Base-by-base conservation (phyloP, 352 stramenopile genomes). In the Plasmopara viticola region DNA sequence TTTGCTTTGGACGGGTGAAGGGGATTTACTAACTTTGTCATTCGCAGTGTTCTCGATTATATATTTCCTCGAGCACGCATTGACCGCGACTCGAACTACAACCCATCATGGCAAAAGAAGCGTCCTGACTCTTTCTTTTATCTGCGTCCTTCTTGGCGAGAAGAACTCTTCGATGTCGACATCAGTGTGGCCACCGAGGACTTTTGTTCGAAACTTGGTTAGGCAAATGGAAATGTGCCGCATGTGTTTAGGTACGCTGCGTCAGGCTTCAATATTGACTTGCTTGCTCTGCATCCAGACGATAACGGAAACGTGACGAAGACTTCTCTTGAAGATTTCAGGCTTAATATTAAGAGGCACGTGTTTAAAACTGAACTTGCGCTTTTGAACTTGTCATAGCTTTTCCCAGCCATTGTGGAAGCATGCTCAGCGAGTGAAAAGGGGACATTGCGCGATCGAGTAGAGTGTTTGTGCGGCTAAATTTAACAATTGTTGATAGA, bases 181-280 rank as follows among this genome's bases (percentile, higher is more conserved):
- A 15, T 58, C 28, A 14, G 15, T 2, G 2, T 43, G 14, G 3
- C 35, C 4, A 13, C 7, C 35, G 28, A 48, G 6, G 38, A 48
- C 12, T 15, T 59, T 5, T 17, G 2, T n/a, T 3, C 25, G 9
- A 48, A 53, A 5, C 3, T 48, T 6, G 5, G 7, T 1, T 60
- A 18, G 53, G 29, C 4, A 12, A 55, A 51, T 37, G 53, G 34
- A 46, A 37, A 14, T 6, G 34, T 60, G 4, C 53, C 53, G 5
- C 55, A 60, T 28, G 7, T 52, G 39, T 51, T 60, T 9, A 40
- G 31, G 10, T 60, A 60, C 25, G 28, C 41, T 47, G 41, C 53
- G 9, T 51, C 41, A 20, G 53, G 20, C 30, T 55, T 42, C 46
- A 40, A 39, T 6, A 17, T 60, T 2, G 3, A 58, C 2, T 47